Evolutionary conservation across 1,139 yeast genomes (phyloP), one percentile per base, ranked within the genome.

Genomic region (Yamadazyma siamensis): DNA sequence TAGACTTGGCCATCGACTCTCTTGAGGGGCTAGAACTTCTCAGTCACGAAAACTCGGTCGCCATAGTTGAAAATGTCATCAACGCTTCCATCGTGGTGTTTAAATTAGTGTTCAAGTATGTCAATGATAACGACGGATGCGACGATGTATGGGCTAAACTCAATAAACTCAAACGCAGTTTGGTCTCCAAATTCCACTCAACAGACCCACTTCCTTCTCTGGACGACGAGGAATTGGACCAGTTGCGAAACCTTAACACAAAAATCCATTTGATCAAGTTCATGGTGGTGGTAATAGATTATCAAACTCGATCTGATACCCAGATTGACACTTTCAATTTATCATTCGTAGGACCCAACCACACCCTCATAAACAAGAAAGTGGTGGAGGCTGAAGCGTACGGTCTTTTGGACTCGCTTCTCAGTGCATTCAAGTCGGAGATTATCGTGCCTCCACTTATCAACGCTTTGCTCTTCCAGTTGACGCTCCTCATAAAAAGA

Each of bases 241-340:
- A 56, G 20, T 43, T 59, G 22, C 65, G 79, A 48, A 71, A 78
- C 28, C 52, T 77, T 24, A 76, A 74, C 13, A 63, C 79, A 27
- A 79, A 77, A 51, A 59, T 85, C 16, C 82, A 89, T 26, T 64
- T 85, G 17, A 62, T 83, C 32, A 86, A 83, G 54, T 80, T 89
- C 40, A 74, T 87, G 6, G 77, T 84, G 33, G 74, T 77, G 29
- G 75, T 87, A 2, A 76, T 89, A 23, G 77, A 77, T 34, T 75
- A 77, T 17, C 96, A 89, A 46, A 70, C 84, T 15, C 71, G 75
- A 21, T 64, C 76, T 42, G 70, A 41, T 29, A 26, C 40, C 3
- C 41, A 36, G 24, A 34, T 41, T 4, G 45, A 52, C 12, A 77
- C 72, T 21, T 73, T 80, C 27, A 80, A 85, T 13, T 61, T 85